A percentile compares a stretch with the other conserved stretches of the same genome.
Evolutionary conservation across 148 eudicot species (phyloP).

Genomic region (Rhododendron simsii): DNA sequence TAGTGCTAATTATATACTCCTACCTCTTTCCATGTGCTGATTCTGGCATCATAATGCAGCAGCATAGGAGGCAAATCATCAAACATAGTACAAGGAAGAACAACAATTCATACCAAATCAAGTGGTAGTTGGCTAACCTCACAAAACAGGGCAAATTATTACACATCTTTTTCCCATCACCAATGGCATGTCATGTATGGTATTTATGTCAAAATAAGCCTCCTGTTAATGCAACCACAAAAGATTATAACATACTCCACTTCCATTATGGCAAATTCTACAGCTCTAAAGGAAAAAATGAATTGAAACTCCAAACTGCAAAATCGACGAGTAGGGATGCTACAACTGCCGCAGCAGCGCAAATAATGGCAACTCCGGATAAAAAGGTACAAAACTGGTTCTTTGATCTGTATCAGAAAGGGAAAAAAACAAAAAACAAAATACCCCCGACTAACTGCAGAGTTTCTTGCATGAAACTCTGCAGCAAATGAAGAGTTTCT

Average conservation of each 20-base stretch:
- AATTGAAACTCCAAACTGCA: not conserved
- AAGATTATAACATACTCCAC: not conserved
- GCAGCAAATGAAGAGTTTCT: too few species aligned
- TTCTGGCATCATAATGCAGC: not conserved
- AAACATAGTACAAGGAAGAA: not conserved
- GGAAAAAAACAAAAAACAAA: not conserved
- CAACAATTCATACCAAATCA: not conserved
- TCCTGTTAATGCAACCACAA: not conserved
- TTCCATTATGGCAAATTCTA: conserved; percentile 3
- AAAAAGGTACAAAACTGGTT: conserved; percentile 19
- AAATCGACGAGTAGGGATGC: not conserved
- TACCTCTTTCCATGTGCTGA: not conserved
- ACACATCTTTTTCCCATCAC: not conserved
- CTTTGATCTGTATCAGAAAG: conserved; percentile 3
- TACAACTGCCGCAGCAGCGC: conserved; percentile 1
- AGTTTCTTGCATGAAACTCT: conserved; percentile 8
- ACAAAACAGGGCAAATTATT: not conserved
- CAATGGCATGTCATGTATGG: not conserved
- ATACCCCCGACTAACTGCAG: not conserved
- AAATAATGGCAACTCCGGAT: conserved; percentile 1
- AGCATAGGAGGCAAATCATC: not conserved
- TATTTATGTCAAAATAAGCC: not conserved
- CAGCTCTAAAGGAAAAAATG: conserved; percentile 9
- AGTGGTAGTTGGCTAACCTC: not conserved
- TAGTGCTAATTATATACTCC: not conserved